A percentile compares a stretch with the other conserved stretches of the same genome.
These are phyloP conservation scores for Huntiella bhutanensis DNA, from an alignment of 2,329 filamentous ascomycete genomes.

Conservation along the genomic window DNA sequence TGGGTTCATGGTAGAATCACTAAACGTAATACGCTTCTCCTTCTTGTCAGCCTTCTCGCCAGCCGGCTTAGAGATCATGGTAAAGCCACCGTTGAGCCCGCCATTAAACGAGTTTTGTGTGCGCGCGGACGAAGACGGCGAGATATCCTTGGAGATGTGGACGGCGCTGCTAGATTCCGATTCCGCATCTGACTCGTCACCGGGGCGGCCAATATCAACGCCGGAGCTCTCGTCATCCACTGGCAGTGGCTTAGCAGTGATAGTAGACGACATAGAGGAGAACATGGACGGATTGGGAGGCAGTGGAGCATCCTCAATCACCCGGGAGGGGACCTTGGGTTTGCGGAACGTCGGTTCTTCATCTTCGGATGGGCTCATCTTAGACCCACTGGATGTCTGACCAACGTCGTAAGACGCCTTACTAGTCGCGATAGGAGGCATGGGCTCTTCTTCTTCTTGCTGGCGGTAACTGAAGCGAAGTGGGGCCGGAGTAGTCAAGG, in stretches of 20 bases:
- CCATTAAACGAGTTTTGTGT: slow-evolving; percentile 35
- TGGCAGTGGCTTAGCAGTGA: neutral
- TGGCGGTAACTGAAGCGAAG: slow-evolving; percentile 24
- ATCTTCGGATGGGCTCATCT: slow-evolving; percentile 9
- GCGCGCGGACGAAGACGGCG: slow-evolving; percentile 32
- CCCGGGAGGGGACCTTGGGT: slow-evolving; percentile 11
- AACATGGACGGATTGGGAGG: slow-evolving; percentile 25
- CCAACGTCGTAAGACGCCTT: slow-evolving; percentile 29
- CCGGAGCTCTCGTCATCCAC: slow-evolving; percentile 21
- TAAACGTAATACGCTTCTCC: slow-evolving; percentile 1
- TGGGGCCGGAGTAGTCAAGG: slow-evolving; percentile 32
- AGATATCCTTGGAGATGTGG: slow-evolving; percentile 40
- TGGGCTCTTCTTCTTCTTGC: slow-evolving; percentile 19
- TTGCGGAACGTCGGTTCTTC: slow-evolving; percentile 8
- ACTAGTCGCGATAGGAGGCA: slow-evolving; percentile 38
- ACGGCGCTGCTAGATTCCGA: slow-evolving; percentile 39
- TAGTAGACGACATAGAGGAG: slow-evolving; percentile 13
- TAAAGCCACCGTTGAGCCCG: slow-evolving; percentile 27
- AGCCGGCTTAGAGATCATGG: slow-evolving; percentile 20
- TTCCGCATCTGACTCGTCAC: slow-evolving; percentile 28
- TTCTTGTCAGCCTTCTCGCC: slow-evolving; percentile 1
- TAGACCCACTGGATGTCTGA: slow-evolving; percentile 25
- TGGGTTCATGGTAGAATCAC: slow-evolving; percentile 2
- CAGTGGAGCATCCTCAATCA: slow-evolving; percentile 20
- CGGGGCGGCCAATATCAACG: slow-evolving; percentile 22